Evolutionary conservation across 2,329 filamentous ascomycete species (phyloP).

Genomic region (Alternaria atra): DNA sequence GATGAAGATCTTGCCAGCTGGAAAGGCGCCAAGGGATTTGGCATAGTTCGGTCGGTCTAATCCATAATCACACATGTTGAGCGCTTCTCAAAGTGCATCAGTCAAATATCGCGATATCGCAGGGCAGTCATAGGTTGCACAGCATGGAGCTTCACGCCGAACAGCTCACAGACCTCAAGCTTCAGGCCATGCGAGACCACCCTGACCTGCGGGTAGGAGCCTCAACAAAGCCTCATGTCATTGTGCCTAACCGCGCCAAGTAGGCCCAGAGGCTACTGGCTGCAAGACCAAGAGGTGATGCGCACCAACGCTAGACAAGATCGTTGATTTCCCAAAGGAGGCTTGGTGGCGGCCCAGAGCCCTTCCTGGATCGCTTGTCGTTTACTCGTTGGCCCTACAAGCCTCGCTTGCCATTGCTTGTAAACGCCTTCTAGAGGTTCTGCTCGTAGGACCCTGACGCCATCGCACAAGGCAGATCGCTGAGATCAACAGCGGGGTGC

Average conservation of each 20-base stretch:
- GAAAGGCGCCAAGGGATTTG: neutral
- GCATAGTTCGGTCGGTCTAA: neutral
- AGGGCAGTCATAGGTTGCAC: constrained; percentile 1
- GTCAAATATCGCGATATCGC: neutral
- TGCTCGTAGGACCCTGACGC: neutral
- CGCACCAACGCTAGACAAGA: constrained; percentile 18
- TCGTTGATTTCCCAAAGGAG: constrained; percentile 4
- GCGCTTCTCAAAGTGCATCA: constrained; percentile 8
- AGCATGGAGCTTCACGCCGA: constrained; percentile 6
- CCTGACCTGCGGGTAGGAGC: constrained; percentile 16
- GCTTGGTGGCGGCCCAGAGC: constrained; percentile 8
- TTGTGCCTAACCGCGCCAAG: constrained; percentile 14
- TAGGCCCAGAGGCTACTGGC: constrained; percentile 17
- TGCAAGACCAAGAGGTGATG: constrained; percentile 9
- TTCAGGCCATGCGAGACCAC: constrained; percentile 18
- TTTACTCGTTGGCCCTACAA: constrained; percentile 7
- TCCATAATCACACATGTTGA: constrained; percentile 10
- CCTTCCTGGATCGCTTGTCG: constrained; percentile 1
- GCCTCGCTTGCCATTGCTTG: constrained; percentile 10
- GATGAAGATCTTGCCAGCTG: neutral
- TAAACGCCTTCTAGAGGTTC: constrained; percentile 6
- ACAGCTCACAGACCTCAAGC: constrained; percentile 10
- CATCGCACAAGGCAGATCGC: constrained; percentile 3
- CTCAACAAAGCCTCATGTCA: constrained; percentile 24
- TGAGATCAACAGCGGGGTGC: constrained; percentile 14